Evolutionary conservation across 208 protist genomes (phyloP), one percentile per base, ranked within the genome.

Genomic region (Kentomonas sorsogonicus): DNA sequence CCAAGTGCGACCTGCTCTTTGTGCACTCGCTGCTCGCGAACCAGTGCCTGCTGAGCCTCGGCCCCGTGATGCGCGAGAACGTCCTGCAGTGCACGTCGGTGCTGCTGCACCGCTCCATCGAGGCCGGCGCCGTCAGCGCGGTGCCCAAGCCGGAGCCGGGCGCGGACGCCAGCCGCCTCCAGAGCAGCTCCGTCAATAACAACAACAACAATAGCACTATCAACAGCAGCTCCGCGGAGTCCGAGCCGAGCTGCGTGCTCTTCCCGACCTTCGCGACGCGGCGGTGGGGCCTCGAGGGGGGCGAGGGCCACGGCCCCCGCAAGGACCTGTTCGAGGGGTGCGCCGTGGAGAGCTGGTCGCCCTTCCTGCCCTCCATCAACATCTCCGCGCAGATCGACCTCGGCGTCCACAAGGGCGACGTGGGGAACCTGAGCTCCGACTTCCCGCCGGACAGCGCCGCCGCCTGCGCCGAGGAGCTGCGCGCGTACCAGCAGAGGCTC

Each of bases 251-350:
- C 43, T 50, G 20, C 43, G 44, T 51, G 27, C 31, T 53, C n/a
- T 50, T 26, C 38, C 66, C 62, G 9, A 55, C 38, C 10, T 56
- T 52, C 23, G 53, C 46, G 1, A 40, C 44, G n/a, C 52, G 50
- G 29, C 38, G 41, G 3, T 22, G 34, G 16, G 53, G 62, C 33
- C 6, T 52, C 20, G 54, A 60, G 40, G 3, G 6, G 26, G 16
- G 4, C 4, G 31, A 56, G 46, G 51, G 60, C 13, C 50, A 51
- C 13, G 63, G 64, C 39, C 55, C 38, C n/a, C 60, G 65, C 25
- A 38, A 47, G 41, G 62, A 74, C 50, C 50, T 81, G 20, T 77
- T 64, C 57, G 69, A 81, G 36, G 57, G 74, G 34, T 68, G 66
- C 27, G 63, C 71, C 20, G 16, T 44, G 13, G 63, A 75, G 39